Base-by-base conservation (phyloP, 495 filamentous ascomycete species). In the Pyronema omphalodes region DNA sequence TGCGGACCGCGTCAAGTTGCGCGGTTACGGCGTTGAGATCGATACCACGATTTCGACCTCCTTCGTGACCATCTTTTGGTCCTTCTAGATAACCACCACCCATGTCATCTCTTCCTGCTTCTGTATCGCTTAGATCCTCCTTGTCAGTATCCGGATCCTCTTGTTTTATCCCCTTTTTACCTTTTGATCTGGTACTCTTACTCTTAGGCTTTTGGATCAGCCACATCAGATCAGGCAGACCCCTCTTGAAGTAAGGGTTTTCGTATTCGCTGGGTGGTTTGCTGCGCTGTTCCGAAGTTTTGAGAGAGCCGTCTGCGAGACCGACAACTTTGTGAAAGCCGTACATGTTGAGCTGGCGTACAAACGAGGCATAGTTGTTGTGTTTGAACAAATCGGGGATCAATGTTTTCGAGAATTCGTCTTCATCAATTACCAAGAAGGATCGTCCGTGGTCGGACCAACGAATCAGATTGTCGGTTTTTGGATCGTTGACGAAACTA, bases 341-440 rank as follows among this genome's bases (percentile, higher is more conserved):
- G 67, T 99, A 98, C 91, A 98, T 96, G 64, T 98, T 98, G 57
- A 98, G 74, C 64, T 98, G 91, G 8, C 91, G 84, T 23, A 99
- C 91, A 62, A 99, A 99, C 1, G 93, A 96, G 6, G 91, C 88
- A 67, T 96, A 99, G 67, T 96, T 99, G 67, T 94, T 96, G 69
- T 96, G 93, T 66, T 99, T 99, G 76, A 96, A 99, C 7, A 95
- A 74, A 64, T 96, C 91, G 2, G 91, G 91, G 47, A 99, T 96
- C 55, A 99, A 67, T 0, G 82, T 94, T 66, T 86, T 88, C n/a
- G 91, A 93, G 68, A 99, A 99, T 66, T 96, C 93, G 64, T 99
- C 91, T 67, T 99, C 91, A 63, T 99, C 93, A 4, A 95, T 68
- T 7, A 99, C 91, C 41, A 96, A 81, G 67, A 99, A 99, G 3